A percentile compares a stretch with the other conserved stretches of the same genome.
phyloP scores from a whole-genome alignment of 2,329 filamentous ascomycete species.

The Fusarium xylarioides region DNA sequence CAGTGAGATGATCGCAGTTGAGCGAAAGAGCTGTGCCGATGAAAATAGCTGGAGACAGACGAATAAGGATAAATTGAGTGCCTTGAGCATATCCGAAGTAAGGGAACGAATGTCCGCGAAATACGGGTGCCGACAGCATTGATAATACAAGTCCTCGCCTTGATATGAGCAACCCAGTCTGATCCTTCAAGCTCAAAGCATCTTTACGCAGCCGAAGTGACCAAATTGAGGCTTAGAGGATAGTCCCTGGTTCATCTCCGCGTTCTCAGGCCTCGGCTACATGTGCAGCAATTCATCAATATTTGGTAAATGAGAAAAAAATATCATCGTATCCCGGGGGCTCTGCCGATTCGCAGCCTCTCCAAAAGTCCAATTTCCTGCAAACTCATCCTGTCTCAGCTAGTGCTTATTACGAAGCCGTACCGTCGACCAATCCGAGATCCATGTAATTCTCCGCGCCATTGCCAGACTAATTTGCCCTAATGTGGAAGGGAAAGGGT shows the following conservation, averaged over 20 bases:
- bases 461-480: conserved; percentile 10
- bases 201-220: neutral
- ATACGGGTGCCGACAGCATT: neutral
- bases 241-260: neutral
- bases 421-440: neutral
- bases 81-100: no score
- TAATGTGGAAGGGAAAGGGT: conserved; percentile 1
- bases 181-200: neutral
- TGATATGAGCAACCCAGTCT: neutral
- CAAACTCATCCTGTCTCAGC: conserved; percentile 1
- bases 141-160: neutral
- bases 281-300: neutral
- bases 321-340: conserved; percentile 11
- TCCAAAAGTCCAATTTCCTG: conserved; percentile 9
- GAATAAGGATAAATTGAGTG: neutral
- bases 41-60: neutral
- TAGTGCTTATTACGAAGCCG: conserved; percentile 17
- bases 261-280: neutral
- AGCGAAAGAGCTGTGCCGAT: neutral
- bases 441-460: conserved; percentile 49
- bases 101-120: neutral
- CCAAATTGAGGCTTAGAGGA: neutral
- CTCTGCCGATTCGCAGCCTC: conserved; percentile 1
- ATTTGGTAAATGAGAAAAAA: neutral
- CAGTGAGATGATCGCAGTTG: neutral